A percentile compares a stretch with the other conserved stretches of the same genome.
phyloP scores from a whole-genome alignment of 2,329 filamentous ascomycete species.

The Colletotrichum brevisporum region DNA sequence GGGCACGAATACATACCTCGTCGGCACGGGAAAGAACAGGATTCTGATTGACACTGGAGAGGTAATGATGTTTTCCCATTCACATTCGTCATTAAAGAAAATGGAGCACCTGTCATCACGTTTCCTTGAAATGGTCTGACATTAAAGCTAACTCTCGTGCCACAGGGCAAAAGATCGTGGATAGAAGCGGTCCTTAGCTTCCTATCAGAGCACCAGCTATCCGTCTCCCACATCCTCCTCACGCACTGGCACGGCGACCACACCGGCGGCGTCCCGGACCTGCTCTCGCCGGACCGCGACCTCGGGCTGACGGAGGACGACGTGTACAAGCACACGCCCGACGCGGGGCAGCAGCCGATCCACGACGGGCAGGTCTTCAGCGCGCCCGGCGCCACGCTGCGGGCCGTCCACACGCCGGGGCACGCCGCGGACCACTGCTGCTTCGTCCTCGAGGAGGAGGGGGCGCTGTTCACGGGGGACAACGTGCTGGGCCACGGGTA shows the following conservation, averaged over 20 bases:
- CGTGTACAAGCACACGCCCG: slow-evolving; percentile 72
- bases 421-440: slow-evolving; percentile 81
- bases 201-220: slow-evolving; percentile 11
- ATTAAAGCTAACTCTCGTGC: not conserved
- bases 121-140: too few relatives aligned
- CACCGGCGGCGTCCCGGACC: slow-evolving; percentile 74
- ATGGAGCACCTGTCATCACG: too few relatives aligned
- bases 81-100: too few relatives aligned
- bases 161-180: not conserved
- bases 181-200: not conserved
- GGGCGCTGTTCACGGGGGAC: slow-evolving; percentile 81
- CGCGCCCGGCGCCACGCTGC: slow-evolving; percentile 69
- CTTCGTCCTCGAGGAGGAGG: slow-evolving; percentile 73
- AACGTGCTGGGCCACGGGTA: slow-evolving; percentile 83
- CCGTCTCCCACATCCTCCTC: slow-evolving; percentile 67
- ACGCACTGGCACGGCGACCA: slow-evolving; percentile 86
- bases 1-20: slow-evolving; percentile 93
- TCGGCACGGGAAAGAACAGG: slow-evolving; percentile 80
- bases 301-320: slow-evolving; percentile 46
- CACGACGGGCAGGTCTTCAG: slow-evolving; percentile 64
- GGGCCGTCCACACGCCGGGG: slow-evolving; percentile 76
- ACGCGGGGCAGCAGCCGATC: slow-evolving; percentile 54
- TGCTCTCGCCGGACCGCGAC: slow-evolving; percentile 52
- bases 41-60: slow-evolving; percentile 93
- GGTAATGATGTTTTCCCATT: slow-evolving; percentile 50